These are phyloP conservation scores for Termitomyces sp. DNA, from an alignment of 1,284 basidiomycete genomes.

Conservation along the genomic window DNA sequence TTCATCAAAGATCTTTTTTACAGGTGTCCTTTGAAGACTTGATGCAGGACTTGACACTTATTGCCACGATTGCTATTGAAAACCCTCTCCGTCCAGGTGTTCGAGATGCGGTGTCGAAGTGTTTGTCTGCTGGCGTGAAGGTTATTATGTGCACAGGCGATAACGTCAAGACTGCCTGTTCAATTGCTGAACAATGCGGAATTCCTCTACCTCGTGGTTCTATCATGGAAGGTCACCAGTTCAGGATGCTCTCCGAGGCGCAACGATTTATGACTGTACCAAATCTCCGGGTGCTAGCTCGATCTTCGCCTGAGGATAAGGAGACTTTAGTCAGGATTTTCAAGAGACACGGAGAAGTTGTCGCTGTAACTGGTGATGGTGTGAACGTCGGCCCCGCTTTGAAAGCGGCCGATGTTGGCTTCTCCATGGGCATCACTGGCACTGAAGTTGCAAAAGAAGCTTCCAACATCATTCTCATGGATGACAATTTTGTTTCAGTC, in stretches of 20 bases:
- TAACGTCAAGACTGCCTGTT: conserved; percentile 89
- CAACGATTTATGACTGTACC: conserved; percentile 63
- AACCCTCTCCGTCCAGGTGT: conserved; percentile 93
- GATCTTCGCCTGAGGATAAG: conserved; percentile 97
- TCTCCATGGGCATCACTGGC: conserved; percentile 97
- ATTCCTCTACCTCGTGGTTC: conserved; percentile 91
- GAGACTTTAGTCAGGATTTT: conserved; percentile 87
- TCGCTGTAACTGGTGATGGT: conserved; percentile 96
- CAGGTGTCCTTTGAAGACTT: conserved; percentile 72
- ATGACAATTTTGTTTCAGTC: conserved; percentile 95
- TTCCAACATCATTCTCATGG: conserved; percentile 98
- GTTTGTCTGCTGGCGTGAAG: conserved; percentile 82
- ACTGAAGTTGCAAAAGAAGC: conserved; percentile 99
- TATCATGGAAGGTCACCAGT: conserved; percentile 92
- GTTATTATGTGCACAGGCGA: conserved; percentile 99
- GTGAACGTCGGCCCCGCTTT: conserved; percentile 97
- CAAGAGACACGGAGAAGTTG: conserved; percentile 85
- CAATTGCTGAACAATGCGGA: conserved; percentile 92
- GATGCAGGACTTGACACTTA: conserved; percentile 74
- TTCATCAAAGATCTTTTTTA: conserved; percentile 8
- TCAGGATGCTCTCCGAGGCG: conserved; percentile 50
- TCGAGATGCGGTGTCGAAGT: conserved; percentile 80
- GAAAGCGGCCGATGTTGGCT: conserved; percentile 90
- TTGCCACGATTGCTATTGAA: conserved; percentile 90
- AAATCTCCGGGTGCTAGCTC: conserved; percentile 75